phyloP scores from a whole-genome alignment of 768 basidiomycete genomes.

The Leccinum subtestaceum region DNA sequence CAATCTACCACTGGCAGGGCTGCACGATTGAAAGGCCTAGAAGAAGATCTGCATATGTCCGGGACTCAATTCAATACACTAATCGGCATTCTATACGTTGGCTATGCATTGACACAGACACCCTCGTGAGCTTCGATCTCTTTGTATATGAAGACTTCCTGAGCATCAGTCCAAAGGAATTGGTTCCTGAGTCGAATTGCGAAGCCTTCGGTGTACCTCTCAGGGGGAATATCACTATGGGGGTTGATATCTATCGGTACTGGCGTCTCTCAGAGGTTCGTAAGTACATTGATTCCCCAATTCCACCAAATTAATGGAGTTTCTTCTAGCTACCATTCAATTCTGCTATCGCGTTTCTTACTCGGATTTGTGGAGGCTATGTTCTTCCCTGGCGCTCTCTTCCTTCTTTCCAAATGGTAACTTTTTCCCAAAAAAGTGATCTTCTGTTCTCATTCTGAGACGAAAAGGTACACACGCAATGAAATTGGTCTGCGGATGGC shows the following conservation, averaged over 20 bases:
- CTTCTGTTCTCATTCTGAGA: background rate
- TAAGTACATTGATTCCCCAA: background rate
- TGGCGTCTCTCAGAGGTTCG: constrained; percentile 38
- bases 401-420: constrained; percentile 64
- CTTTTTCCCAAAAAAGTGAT: background rate
- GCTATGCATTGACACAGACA: constrained; percentile 73
- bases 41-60: constrained; percentile 58
- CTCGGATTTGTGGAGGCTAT: constrained; percentile 71
- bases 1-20: constrained; percentile 41
- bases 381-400: constrained; percentile 66
- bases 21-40: constrained; percentile 67
- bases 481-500: constrained; percentile 70
- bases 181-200: constrained; percentile 64
- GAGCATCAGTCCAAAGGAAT: constrained; percentile 42
- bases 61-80: constrained; percentile 64
- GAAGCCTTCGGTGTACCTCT: constrained; percentile 64
- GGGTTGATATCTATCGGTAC: constrained; percentile 60
- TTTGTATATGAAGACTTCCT: background rate
- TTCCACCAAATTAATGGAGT: background rate
- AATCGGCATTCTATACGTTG: constrained; percentile 63
- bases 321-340: constrained; percentile 52
- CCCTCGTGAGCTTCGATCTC: constrained; percentile 49
- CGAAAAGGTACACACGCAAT: constrained; percentile 49
- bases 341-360: constrained; percentile 69
- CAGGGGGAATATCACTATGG: constrained; percentile 67